A percentile compares a stretch with the other conserved stretches of the same genome.
Conservation (phyloP, 805 yeast species). For the Candida maris region DNA sequence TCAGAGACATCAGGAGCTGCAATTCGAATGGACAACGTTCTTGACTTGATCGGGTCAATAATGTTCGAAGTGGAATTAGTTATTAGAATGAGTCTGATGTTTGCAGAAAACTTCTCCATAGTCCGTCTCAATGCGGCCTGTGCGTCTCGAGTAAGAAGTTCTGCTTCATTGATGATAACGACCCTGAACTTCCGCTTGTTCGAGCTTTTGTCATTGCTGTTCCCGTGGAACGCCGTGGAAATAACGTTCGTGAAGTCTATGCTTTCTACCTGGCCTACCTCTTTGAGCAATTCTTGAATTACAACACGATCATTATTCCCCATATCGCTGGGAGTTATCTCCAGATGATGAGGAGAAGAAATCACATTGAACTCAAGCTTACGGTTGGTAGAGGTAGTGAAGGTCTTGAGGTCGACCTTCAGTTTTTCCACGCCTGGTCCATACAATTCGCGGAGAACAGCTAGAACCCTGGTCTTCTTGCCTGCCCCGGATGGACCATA, state of each 20-base stretch:
- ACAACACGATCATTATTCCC: constrained; percentile 94
- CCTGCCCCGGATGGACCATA: constrained; percentile 98
- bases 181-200: constrained; percentile 60
- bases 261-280: constrained; percentile 92
- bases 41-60: constrained; percentile 89
- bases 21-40: constrained; percentile 83
- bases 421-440: constrained; percentile 79
- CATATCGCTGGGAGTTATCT: constrained; percentile 95
- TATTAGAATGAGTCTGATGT: constrained; percentile 76
- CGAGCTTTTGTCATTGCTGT: constrained; percentile 9
- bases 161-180: constrained; percentile 89
- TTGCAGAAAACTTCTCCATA: constrained; percentile 90
- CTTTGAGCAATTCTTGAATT: constrained; percentile 89
- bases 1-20: constrained; percentile 73
- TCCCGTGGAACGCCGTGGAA: constrained; percentile 39
- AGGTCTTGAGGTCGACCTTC: constrained; percentile 86
- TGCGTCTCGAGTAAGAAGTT: constrained; percentile 84
- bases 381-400: constrained; percentile 66
- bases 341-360: constrained; percentile 87
- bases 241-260: constrained; percentile 65
- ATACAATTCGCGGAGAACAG: constrained; percentile 72
- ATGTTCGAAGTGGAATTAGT: constrained; percentile 90
- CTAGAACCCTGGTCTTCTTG: constrained; percentile 87
- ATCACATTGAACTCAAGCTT: constrained; percentile 89
- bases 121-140: constrained; percentile 95